Conservation (phyloP, 768 basidiomycete species). For the Mycena galopus region DNA sequence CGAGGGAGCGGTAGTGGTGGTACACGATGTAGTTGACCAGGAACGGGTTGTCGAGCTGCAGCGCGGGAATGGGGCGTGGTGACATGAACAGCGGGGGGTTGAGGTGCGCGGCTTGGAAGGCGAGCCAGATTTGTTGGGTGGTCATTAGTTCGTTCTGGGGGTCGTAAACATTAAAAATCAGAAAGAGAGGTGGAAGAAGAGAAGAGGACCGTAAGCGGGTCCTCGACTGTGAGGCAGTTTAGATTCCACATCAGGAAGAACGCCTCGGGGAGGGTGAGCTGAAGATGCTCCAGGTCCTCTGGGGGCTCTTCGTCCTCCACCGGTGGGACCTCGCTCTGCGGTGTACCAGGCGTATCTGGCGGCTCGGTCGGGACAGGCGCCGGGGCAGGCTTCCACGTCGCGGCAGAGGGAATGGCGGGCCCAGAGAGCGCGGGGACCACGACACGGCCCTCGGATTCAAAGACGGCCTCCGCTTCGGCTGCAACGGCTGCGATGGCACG, state of each 20-base stretch:
- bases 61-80: slow-evolving; percentile 41
- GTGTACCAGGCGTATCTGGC: slow-evolving; percentile 39
- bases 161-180: no score
- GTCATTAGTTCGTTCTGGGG: slow-evolving; percentile 70
- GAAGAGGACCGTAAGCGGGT: slow-evolving; percentile 80
- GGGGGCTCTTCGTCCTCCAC: slow-evolving; percentile 66
- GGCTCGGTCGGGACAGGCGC: slow-evolving; percentile 42
- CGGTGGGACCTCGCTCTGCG: slow-evolving; percentile 50
- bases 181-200: no score
- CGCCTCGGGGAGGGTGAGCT: slow-evolving; percentile 89
- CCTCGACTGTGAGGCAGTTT: slow-evolving; percentile 81
- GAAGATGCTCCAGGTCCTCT: slow-evolving; percentile 89
- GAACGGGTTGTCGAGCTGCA: slow-evolving; percentile 91
- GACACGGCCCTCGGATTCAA: slow-evolving; percentile 76
- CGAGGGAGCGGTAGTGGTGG: slow-evolving; percentile 95
- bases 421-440: slow-evolving; percentile 71
- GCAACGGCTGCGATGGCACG: slow-evolving; percentile 86
- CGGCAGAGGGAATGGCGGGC: slow-evolving; percentile 79
- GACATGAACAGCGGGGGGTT: slow-evolving; percentile 52
- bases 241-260: slow-evolving; percentile 90
- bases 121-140: slow-evolving; percentile 70
- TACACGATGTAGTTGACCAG: slow-evolving; percentile 90
- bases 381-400: slow-evolving; percentile 80
- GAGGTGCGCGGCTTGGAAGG: slow-evolving; percentile 71
- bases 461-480: slow-evolving; percentile 83